phyloP scores from a whole-genome alignment of 2,329 filamentous ascomycete species.

The Aspergillus vadensis region DNA sequence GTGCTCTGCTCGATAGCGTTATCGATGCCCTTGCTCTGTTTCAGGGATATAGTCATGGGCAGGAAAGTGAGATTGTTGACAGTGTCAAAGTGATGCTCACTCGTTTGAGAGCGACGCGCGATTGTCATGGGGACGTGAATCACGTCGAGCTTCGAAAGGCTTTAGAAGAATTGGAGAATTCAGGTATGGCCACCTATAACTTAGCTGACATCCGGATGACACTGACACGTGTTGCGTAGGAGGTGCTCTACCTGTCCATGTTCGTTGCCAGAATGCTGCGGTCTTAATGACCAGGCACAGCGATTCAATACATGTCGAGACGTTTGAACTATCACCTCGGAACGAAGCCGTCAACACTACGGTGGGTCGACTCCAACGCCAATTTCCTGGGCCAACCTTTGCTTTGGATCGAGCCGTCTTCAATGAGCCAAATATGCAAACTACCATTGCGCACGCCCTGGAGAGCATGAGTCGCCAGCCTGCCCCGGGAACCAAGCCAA shows the following conservation, averaged over 20 bases:
- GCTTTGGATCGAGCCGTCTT: constrained; percentile 29
- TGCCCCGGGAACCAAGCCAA: constrained; percentile 37
- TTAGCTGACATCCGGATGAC: constrained; percentile 1
- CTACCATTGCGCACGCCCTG: constrained; percentile 35
- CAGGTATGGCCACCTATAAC: constrained; percentile 12
- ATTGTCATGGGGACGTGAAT: constrained; percentile 16
- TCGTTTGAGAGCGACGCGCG: constrained; percentile 15
- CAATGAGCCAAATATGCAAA: constrained; percentile 25
- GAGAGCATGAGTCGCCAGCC: constrained; percentile 41
- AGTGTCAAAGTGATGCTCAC: constrained; percentile 17
- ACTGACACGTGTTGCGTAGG: constrained; percentile 16
- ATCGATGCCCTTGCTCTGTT: constrained; percentile 27
- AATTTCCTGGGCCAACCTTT: constrained; percentile 49
- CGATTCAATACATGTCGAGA: constrained; percentile 35
- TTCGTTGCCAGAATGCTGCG: constrained; percentile 52
- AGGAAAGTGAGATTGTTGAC: constrained; percentile 11
- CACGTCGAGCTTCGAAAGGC: constrained; percentile 12
- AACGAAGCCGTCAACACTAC: constrained; percentile 42
- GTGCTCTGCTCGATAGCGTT: constrained; percentile 19
- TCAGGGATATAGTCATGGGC: constrained; percentile 5
- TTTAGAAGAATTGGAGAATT: constrained; percentile 8
- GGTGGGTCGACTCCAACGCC: constrained; percentile 45
- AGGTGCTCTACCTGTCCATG: constrained; percentile 41
- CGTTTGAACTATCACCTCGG: constrained; percentile 51
- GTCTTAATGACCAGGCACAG: constrained; percentile 42